Percentiles rank a stretch among this genome's conserved stretches.
phyloP scores from a whole-genome alignment of 2,329 filamentous ascomycete genomes.

The Oidium heveae region DNA sequence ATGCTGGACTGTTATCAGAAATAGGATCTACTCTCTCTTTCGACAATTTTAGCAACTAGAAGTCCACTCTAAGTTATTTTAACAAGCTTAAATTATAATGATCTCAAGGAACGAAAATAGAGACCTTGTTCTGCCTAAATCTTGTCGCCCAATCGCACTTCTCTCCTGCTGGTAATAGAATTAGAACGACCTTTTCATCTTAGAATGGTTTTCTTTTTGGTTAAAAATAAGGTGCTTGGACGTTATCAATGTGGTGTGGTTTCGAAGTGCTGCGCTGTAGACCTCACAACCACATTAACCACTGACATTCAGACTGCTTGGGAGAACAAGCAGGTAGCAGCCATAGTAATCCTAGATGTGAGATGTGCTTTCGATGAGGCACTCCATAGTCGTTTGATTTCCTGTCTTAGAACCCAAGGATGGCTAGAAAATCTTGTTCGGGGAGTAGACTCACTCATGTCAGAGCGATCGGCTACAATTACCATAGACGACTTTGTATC shows the following conservation, averaged over 20 bases:
- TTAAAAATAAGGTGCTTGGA: background rate
- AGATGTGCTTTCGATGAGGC: too few species aligned
- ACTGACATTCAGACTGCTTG: background rate
- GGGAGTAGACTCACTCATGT: too few species aligned
- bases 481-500: too few species aligned
- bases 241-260: background rate
- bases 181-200: background rate
- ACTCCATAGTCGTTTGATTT: too few species aligned
- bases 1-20: background rate
- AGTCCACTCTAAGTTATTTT: background rate
- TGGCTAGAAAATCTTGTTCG: too few species aligned
- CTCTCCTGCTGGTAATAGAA: background rate
- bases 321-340: background rate
- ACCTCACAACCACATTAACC: background rate
- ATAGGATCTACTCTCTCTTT: background rate
- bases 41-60: background rate
- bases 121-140: background rate
- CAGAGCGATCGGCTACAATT: too few species aligned
- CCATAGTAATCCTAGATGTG: too few species aligned
- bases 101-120: background rate
- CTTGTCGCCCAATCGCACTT: background rate
- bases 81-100: background rate
- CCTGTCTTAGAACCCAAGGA: too few species aligned
- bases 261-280: background rate
- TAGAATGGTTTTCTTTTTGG: background rate